Conservation (phyloP, 169 alveolate genomes). For the Perkinsus olseni region DNA sequence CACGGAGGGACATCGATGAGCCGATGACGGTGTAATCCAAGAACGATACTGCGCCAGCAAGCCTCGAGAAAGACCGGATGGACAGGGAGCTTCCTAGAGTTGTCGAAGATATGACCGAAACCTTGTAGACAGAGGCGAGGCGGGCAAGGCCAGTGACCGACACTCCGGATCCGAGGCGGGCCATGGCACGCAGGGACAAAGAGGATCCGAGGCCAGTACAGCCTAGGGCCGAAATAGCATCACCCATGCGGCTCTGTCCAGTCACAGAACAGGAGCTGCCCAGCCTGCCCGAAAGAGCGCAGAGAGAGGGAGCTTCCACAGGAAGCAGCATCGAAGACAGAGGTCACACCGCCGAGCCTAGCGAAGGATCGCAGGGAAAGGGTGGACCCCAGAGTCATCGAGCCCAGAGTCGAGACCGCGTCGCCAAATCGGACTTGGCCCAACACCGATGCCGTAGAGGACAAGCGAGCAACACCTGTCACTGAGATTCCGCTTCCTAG, state of each 20-base stretch:
- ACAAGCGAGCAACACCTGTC: not conserved
- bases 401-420: not conserved
- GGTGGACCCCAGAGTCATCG: not conserved
- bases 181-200: not conserved
- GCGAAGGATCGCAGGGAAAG: not conserved
- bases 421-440: not conserved
- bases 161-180: not conserved
- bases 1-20: slow-evolving; percentile 6
- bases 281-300: not conserved
- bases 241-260: slow-evolving; percentile 1
- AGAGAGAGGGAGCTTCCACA: not conserved
- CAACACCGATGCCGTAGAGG: not conserved
- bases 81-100: not conserved
- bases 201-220: not conserved
- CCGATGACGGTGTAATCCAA: not conserved
- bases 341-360: not conserved
- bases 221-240: not conserved
- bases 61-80: not conserved
- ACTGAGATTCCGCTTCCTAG: slow-evolving; percentile 1
- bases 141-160: not conserved
- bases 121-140: not conserved
- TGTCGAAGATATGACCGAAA: not conserved
- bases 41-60: not conserved
- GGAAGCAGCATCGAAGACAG: not conserved
- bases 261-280: not conserved